These are phyloP conservation scores for Suillus tomentosus DNA, from an alignment of 768 basidiomycete species.

Conservation along the genomic window DNA sequence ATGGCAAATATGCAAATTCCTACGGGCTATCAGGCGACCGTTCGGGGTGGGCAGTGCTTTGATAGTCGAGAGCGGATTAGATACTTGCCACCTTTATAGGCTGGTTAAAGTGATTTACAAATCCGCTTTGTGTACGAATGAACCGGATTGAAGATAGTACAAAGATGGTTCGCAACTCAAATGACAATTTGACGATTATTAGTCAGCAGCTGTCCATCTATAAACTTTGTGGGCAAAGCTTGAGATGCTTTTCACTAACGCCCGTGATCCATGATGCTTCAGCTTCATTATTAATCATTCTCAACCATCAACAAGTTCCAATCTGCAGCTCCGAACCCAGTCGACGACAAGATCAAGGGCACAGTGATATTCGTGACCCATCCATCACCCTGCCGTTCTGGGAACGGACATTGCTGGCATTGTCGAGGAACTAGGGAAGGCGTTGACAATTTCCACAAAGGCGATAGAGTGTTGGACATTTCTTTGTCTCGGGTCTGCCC, in stretches of 20 bases:
- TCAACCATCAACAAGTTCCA: slow-evolving; percentile 20
- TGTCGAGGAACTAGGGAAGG: slow-evolving; percentile 40
- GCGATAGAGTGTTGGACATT: slow-evolving; percentile 41
- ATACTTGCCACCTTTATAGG: no score
- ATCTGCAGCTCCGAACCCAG: slow-evolving; percentile 46
- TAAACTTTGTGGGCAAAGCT: neutral
- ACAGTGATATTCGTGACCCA: slow-evolving; percentile 31
- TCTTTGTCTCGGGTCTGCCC: neutral
- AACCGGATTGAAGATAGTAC: no score
- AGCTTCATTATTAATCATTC: neutral
- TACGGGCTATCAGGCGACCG: no score
- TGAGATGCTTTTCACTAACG: neutral
- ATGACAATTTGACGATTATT: neutral
- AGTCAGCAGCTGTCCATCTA: neutral
- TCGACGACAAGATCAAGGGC: slow-evolving; percentile 42
- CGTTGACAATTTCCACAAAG: slow-evolving; percentile 36
- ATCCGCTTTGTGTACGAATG: no score
- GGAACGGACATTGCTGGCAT: slow-evolving; percentile 41
- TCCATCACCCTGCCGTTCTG: slow-evolving; percentile 36
- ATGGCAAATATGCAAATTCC: no score
- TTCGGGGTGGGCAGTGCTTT: no score
- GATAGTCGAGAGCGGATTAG: no score
- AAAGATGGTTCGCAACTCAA: no score
- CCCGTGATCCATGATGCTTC: neutral
- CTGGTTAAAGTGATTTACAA: no score